These are phyloP conservation scores for Lactifluus rugatus DNA, from an alignment of 768 basidiomycete genomes.

Conservation along the genomic window DNA sequence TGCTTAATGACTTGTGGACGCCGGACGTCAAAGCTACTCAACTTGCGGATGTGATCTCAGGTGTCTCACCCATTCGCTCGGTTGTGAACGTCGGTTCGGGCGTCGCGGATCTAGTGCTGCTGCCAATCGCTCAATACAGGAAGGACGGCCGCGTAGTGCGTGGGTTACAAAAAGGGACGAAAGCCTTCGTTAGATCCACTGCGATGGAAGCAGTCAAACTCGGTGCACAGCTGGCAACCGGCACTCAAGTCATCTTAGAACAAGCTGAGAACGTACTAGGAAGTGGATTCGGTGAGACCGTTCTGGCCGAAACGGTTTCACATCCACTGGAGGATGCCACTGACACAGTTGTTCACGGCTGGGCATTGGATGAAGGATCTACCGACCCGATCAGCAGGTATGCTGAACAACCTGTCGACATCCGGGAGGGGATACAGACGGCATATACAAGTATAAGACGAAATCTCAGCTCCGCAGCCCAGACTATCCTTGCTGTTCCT, in stretches of 20 bases:
- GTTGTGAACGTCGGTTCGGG: slow-evolving; percentile 97
- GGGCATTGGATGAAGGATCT: slow-evolving; percentile 37
- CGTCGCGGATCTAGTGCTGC: slow-evolving; percentile 87
- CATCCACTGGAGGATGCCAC: slow-evolving; percentile 22
- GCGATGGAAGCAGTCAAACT: slow-evolving; percentile 94
- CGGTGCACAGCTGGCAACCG: slow-evolving; percentile 88
- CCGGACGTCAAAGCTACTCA: slow-evolving; percentile 99
- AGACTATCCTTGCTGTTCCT: slow-evolving; percentile 96
- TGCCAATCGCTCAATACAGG: slow-evolving; percentile 96
- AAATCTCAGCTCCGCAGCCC: slow-evolving; percentile 89
- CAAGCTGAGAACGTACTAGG: slow-evolving; percentile 89
- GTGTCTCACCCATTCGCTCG: slow-evolving; percentile 91
- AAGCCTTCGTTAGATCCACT: slow-evolving; percentile 86
- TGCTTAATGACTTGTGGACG: slow-evolving; percentile 97
- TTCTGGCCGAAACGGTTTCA: slow-evolving; percentile 59
- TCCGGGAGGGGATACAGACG: slow-evolving; percentile 79
- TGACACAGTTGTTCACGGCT: slow-evolving; percentile 24
- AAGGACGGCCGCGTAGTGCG: slow-evolving; percentile 90
- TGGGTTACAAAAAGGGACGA: slow-evolving; percentile 90
- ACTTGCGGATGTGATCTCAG: slow-evolving; percentile 92
- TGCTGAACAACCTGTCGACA: slow-evolving; percentile 78
- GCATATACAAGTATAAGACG: slow-evolving; percentile 84
- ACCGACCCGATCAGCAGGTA: slow-evolving; percentile 73
- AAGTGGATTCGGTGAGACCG: slow-evolving; percentile 54
- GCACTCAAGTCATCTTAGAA: slow-evolving; percentile 95